Base-by-base conservation (phyloP, 2,329 filamentous ascomycete genomes). In the Hypoxylon sp. region DNA sequence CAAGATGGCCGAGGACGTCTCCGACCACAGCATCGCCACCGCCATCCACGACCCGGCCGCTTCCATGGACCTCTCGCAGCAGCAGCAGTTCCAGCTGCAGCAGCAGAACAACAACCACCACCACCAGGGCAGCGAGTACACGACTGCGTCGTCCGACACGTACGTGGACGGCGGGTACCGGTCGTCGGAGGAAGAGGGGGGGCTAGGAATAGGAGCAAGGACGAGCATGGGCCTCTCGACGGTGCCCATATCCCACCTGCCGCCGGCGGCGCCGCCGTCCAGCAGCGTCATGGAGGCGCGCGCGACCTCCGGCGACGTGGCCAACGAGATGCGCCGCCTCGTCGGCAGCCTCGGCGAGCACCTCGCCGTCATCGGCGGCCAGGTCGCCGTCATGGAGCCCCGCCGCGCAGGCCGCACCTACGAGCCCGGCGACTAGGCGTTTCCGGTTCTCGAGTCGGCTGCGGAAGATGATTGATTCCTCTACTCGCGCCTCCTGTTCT, bases 211-310 rank as follows among this genome's bases (percentile, higher is more conserved):
- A n/a, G n/a, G n/a, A n/a, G n/a, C n/a, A n/a, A n/a, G n/a, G n/a
- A n/a, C n/a, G n/a, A n/a, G n/a, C n/a, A n/a, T n/a, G n/a, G n/a
- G 31, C n/a, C 31, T 13, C 7, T 15, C 6, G 31, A 35, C 9
- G n/a, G n/a, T 11, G n/a, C n/a, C 29, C 21, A 24, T 23, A 20
- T 20, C 49, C 3, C 64, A 38, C 52, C 78, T 76, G 15, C 74
- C 72, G 2, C 72, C 75, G 20, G 80, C 78, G 3, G 73, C 73
- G 2, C 78, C 80, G 8, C 83, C 83, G 1, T 78, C 80, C 1
- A 71, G 77, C 2, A 76, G 77, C 48, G 81, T 84, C 35, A 80
- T 86, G 76, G 82, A 85, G 67, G 82, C 82, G 2, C 75, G 79
- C 26, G 81, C 82, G 0, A 79, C 80, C 0, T 69, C 75, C 3